A percentile compares a stretch with the other conserved stretches of the same genome.
phyloP scores from a whole-genome alignment of 441 rosid genomes.

The Syzygium syzygioides region DNA sequence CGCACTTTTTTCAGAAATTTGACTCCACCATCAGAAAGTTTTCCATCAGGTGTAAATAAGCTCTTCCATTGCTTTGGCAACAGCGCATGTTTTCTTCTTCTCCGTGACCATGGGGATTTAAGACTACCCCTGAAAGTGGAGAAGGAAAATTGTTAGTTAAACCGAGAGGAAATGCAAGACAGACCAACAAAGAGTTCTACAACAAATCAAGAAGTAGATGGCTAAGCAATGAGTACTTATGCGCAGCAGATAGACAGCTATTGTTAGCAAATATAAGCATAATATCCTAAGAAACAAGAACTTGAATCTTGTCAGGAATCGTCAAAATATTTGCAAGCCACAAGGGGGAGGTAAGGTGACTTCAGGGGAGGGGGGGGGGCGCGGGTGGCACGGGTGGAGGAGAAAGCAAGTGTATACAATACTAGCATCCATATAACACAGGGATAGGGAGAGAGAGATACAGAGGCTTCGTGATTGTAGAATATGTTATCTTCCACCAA shows the following conservation, averaged over 20 bases:
- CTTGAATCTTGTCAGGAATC: neutral
- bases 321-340: neutral
- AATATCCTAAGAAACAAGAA: neutral
- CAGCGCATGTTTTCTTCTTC: conserved; percentile 80
- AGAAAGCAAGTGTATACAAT: neutral
- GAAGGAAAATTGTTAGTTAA: neutral
- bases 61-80: conserved; percentile 65
- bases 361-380: neutral
- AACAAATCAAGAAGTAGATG: neutral
- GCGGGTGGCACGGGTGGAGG: too few relatives aligned
- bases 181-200: neutral
- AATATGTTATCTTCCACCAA: neutral
- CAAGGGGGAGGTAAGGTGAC: neutral
- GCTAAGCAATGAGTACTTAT: neutral
- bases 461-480: neutral
- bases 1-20: conserved; percentile 87
- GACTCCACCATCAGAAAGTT: conserved; percentile 63
- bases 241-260: neutral
- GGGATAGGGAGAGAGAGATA: neutral
- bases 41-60: conserved; percentile 66
- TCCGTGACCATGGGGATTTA: conserved; percentile 87
- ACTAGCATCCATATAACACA: neutral
- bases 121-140: conserved; percentile 45
- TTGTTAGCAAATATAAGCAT: neutral
- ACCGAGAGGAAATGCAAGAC: neutral